Percentiles rank a stretch among this genome's conserved stretches.
Evolutionary conservation across 805 yeast genomes (phyloP).

Genomic region (Ascoidea asiatica): DNA sequence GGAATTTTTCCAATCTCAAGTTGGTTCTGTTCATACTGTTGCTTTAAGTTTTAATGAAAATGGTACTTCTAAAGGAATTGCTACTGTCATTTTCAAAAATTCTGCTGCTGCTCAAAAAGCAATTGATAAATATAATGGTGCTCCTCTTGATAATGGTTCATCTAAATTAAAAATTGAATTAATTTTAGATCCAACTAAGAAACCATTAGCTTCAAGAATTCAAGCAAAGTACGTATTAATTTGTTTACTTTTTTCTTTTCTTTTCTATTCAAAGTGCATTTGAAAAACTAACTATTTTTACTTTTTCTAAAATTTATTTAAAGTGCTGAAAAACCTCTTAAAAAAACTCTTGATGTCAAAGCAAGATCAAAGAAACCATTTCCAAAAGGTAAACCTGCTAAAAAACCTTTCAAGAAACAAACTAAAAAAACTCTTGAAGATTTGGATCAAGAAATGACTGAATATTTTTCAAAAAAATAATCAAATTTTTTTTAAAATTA

Average conservation of each 20-base stretch:
- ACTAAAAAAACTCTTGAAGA: conserved; percentile 83
- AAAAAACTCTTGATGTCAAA: not conserved
- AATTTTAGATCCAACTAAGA: conserved; percentile 71
- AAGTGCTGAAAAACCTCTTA: conserved; percentile 3
- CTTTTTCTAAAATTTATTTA: not conserved
- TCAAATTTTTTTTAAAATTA: not conserved
- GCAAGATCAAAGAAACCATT: conserved; percentile 5
- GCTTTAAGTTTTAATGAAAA: conserved; percentile 68
- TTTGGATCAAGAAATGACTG: conserved; percentile 96
- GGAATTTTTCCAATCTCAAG: conserved; percentile 81
- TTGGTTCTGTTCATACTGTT: conserved; percentile 73
- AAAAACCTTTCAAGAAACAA: no score
- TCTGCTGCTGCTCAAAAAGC: conserved; percentile 88
- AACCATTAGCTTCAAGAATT: conserved; percentile 65
- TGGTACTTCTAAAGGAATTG: conserved; percentile 87
- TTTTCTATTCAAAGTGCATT: not conserved
- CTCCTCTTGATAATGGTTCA: conserved; percentile 85
- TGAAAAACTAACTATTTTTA: not conserved
- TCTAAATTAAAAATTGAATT: conserved; percentile 66
- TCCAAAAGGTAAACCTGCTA: conserved; percentile 13
- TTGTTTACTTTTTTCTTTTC: not conserved
- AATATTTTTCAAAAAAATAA: conserved; percentile 56
- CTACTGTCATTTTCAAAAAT: conserved; percentile 76
- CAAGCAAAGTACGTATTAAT: conserved; percentile 24
- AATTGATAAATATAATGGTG: conserved; percentile 69